These are phyloP conservation scores for Sclerotinia spermophila DNA, from an alignment of 2,329 filamentous ascomycete genomes.

Conservation along the genomic window DNA sequence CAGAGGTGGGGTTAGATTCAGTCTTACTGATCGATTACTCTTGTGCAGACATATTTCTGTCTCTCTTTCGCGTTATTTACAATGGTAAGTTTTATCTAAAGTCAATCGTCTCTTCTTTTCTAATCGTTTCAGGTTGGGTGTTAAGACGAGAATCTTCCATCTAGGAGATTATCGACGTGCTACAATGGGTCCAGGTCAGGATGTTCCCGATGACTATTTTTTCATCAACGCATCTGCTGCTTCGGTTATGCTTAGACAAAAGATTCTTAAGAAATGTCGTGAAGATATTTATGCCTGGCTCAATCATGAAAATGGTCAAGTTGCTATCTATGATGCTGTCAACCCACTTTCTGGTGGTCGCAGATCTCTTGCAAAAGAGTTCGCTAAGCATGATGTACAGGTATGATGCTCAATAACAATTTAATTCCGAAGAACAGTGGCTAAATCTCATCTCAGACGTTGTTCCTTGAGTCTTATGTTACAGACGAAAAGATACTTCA, in stretches of 20 bases:
- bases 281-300: constrained; percentile 97
- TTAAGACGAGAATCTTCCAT: constrained; percentile 97
- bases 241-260: constrained; percentile 90
- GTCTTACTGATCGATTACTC: not conserved
- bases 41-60: constrained; percentile 79
- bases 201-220: constrained; percentile 96
- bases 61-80: constrained; percentile 86
- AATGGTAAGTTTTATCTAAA: constrained; percentile 59
- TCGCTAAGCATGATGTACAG: constrained; percentile 95
- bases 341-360: constrained; percentile 84
- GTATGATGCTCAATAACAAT: constrained; percentile 42
- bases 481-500: constrained; percentile 90
- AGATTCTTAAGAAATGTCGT: constrained; percentile 94
- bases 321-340: constrained; percentile 97
- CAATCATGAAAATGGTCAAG: constrained; percentile 95
- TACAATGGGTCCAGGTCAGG: constrained; percentile 76
- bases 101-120: constrained; percentile 2
- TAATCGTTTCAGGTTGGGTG: constrained; percentile 66
- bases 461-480: constrained; percentile 96
- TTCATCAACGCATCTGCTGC: constrained; percentile 90
- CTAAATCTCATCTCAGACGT: constrained; percentile 54
- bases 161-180: constrained; percentile 93
- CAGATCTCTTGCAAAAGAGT: constrained; percentile 85
- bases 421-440: not conserved
- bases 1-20: not conserved